Base-by-base conservation (phyloP, 2,329 filamentous ascomycete species). In the Bertia moriformis region DNA sequence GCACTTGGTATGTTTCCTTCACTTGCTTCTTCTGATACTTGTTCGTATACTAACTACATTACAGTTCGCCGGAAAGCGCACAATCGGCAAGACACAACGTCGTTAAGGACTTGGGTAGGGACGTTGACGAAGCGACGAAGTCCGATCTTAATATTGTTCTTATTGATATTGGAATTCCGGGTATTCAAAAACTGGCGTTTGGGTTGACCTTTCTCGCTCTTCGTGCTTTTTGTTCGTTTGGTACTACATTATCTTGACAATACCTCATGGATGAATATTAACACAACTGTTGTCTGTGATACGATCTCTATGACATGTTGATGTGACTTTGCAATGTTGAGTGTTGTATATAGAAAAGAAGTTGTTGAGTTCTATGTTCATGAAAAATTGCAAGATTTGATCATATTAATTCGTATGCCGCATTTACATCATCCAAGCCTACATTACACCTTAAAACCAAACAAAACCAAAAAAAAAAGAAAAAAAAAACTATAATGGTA, bases 61-160 rank as follows among this genome's bases (percentile, higher is more conserved):
- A 42, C 45, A 88, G 83, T 78, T 85, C 57, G 71, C 83, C 44
- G 91, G 91, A 52, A 98, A 96, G 72, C 82, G 91, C 59, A 81
- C 84, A 46, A 88, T 93, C 56, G 89, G 91, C 62, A 94, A 91
- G 71, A 89, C 85, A 42, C 65, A 73, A 52, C 75, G 78, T 49
- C 75, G 79, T 58, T 84, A 69, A 67, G 39, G 27, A 18, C 20
- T 13, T 10, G 12, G 7, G 10, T 13, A 12, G 7, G 10, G 10
- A 12, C 12, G 15, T 17, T 7, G 32, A 17, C 15, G 32, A 35
- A 10, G 32, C 10, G 10, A 35, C 32, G 32, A 10, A 35, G 32
- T 17, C 32, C 32, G 17, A 10, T 35, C 32, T 7, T 35, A 35
- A 35, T 35, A 13, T 35, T 17, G 15, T 13, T 17, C 10, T 10